A percentile compares a stretch with the other conserved stretches of the same genome.
Conservation (phyloP, 768 basidiomycete genomes). For the Suillus weaverae region DNA sequence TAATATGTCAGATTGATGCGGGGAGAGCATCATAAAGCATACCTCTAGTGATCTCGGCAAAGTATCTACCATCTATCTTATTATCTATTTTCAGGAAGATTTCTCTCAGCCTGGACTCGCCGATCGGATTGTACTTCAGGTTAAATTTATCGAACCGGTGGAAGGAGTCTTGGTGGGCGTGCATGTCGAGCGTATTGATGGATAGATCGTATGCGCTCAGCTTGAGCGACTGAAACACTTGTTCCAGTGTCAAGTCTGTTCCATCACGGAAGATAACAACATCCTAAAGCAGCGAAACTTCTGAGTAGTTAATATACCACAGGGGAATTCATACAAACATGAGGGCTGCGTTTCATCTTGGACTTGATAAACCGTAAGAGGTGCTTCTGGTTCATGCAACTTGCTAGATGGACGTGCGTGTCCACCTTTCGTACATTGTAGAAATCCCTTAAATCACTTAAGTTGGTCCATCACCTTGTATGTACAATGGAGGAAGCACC, state of each 20-base stretch:
- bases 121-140: slow-evolving; percentile 95
- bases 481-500: slow-evolving; percentile 16
- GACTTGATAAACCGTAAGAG: slow-evolving; percentile 96
- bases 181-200: slow-evolving; percentile 99
- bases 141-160: slow-evolving; percentile 99
- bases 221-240: slow-evolving; percentile 96
- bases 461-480: slow-evolving; percentile 7
- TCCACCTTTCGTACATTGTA: slow-evolving; percentile 99
- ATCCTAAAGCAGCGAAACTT: slow-evolving; percentile 56
- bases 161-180: slow-evolving; percentile 96
- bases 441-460: slow-evolving; percentile 70
- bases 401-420: slow-evolving; percentile 98
- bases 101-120: slow-evolving; percentile 90
- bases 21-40: slow-evolving; percentile 11
- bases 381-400: slow-evolving; percentile 99
- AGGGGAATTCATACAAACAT: slow-evolving; percentile 45
- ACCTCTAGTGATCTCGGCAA: slow-evolving; percentile 95
- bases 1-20: neutral
- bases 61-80: slow-evolving; percentile 85
- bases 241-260: slow-evolving; percentile 78
- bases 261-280: slow-evolving; percentile 95
- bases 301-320: neutral
- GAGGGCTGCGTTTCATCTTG: slow-evolving; percentile 89
- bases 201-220: slow-evolving; percentile 96
- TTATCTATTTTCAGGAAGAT: slow-evolving; percentile 99